Base-by-base conservation (phyloP, 1,284 basidiomycete species). In the Omphalotus olearius region DNA sequence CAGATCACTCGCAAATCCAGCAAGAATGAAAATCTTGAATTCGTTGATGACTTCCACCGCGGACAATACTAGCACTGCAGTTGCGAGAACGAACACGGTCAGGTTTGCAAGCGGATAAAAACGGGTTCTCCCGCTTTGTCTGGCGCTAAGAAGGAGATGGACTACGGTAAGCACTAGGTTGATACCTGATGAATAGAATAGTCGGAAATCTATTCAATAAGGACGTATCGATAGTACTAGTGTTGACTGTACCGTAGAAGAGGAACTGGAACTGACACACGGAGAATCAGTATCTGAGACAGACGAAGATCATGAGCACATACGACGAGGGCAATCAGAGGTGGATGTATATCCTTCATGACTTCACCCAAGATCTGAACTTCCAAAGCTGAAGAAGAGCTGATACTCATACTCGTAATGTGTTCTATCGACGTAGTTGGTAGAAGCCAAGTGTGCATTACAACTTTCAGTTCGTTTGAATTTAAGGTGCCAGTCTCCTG, bases 201-300 rank as follows among this genome's bases (percentile, higher is more conserved):
- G 2, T 23, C n/a, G 18, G 9, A 6, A 30, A 4, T 25, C 10
- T n/a, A n/a, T 3, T 11, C 4, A 25, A 14, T 18, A 37, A 6
- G 16, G 17, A n/a, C n/a, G 1, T 14, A 47, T 33, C 18, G n/a
- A 41, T 17, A n/a, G n/a, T n/a, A n/a, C 13, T 30, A n/a, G n/a
- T n/a, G n/a, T n/a, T n/a, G n/a, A n/a, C n/a, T 33, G 20, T 48
- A 41, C 47, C 47, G 14, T 40, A 48, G 37, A 48, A 48, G 6
- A 48, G 25, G 26, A 48, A 48, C 38, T 48, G 25, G n/a, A 48
- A 48, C 47, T 48, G 38, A 2, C 13, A 33, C 30, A 33, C 13
- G n/a, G n/a, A n/a, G 13, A 33, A 7, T 13, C 30, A 33, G 30
- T 33, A 9, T 33, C 2, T 13, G 3, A 33, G 30, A 13, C 9